Percentiles rank a stretch among this genome's conserved stretches.
Conservation (phyloP, 805 yeast genomes). For the Saturnispora kantuleensis region DNA sequence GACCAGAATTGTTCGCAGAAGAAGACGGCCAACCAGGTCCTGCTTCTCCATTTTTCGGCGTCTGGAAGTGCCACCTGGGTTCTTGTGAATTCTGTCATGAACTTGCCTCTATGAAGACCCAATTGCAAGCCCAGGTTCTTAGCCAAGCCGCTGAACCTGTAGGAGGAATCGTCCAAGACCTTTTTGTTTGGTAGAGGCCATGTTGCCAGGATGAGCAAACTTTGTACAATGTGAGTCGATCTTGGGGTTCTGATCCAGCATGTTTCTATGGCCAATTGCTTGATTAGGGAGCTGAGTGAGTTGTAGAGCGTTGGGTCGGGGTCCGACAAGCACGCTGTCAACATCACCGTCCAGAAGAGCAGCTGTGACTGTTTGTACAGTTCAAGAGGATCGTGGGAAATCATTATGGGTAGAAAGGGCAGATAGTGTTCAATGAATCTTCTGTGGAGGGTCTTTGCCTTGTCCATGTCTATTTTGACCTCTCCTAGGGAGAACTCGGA, state of each 20-base stretch:
- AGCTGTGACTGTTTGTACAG: slow-evolving; percentile 75
- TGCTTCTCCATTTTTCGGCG: slow-evolving; percentile 89
- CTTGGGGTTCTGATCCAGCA: slow-evolving; percentile 92
- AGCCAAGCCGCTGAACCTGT: slow-evolving; percentile 80
- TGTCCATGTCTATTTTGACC: slow-evolving; percentile 52
- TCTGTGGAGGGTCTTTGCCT: slow-evolving; percentile 65
- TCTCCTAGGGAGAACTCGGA: slow-evolving; percentile 70
- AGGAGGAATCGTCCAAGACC: slow-evolving; percentile 84
- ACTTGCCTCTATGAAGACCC: slow-evolving; percentile 86
- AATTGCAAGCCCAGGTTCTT: slow-evolving; percentile 75
- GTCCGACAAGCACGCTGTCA: slow-evolving; percentile 78
- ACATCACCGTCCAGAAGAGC: slow-evolving; percentile 82
- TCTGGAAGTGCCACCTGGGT: slow-evolving; percentile 83
- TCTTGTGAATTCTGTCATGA: slow-evolving; percentile 81
- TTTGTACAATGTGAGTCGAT: slow-evolving; percentile 89
- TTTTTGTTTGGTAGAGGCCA: slow-evolving; percentile 95
- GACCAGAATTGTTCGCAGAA: slow-evolving; percentile 89
- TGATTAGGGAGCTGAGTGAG: slow-evolving; percentile 65
- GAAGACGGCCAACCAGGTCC: slow-evolving; percentile 85
- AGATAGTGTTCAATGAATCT: slow-evolving; percentile 56
- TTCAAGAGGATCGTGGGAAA: slow-evolving; percentile 61
- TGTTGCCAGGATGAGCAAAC: slow-evolving; percentile 67
- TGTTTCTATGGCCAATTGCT: slow-evolving; percentile 80
- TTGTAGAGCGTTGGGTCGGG: slow-evolving; percentile 79
- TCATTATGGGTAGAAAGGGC: slow-evolving; percentile 73